Conservation (phyloP, 2,329 filamentous ascomycete species). For the Trichoderma afroharzianum region DNA sequence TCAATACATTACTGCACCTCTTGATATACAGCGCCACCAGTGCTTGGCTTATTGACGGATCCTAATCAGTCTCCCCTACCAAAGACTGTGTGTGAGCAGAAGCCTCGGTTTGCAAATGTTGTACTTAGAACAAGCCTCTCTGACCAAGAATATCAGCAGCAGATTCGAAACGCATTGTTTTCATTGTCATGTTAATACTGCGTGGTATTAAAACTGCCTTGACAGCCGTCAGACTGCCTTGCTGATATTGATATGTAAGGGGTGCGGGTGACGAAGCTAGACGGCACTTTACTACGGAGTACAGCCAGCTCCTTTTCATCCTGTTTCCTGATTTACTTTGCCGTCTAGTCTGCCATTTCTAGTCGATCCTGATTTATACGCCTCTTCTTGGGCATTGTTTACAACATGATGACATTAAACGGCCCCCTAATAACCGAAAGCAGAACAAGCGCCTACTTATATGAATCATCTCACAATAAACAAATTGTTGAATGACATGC, state of each 20-base stretch:
- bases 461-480: background rate
- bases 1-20: no score
- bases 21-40: no score
- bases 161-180: background rate
- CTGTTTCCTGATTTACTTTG: background rate
- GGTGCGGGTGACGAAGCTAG: background rate
- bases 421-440: background rate
- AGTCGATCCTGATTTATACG: background rate
- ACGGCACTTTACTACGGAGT: background rate
- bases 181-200: background rate
- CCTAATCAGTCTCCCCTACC: background rate
- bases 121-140: background rate
- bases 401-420: background rate
- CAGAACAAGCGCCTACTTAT: background rate
- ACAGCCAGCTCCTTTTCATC: background rate
- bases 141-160: background rate
- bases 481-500: background rate
- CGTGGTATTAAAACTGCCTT: background rate
- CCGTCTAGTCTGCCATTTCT: background rate
- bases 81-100: background rate
- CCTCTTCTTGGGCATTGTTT: background rate
- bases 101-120: background rate
- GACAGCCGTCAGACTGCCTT: background rate
- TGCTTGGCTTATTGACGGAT: background rate
- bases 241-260: background rate